These are phyloP conservation scores for Tolypocladium nubicola DNA, from an alignment of 2,329 filamentous ascomycete species.

Conservation along the genomic window DNA sequence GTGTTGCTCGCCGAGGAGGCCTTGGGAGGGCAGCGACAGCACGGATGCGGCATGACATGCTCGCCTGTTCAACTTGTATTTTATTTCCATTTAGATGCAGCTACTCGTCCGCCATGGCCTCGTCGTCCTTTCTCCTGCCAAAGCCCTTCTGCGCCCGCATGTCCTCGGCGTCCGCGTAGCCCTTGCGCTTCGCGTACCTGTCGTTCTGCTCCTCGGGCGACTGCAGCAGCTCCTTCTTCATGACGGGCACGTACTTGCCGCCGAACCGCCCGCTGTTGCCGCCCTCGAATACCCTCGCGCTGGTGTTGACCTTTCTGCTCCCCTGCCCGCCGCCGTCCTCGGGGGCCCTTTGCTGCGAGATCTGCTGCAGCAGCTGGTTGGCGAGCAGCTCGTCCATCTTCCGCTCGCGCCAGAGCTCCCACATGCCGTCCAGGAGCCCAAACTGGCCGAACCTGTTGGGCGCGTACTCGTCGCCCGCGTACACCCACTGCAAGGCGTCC, in stretches of 20 bases:
- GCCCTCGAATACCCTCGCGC: slow-evolving; percentile 39
- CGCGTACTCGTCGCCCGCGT: slow-evolving; percentile 56
- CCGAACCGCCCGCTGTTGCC: slow-evolving; percentile 37
- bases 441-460: slow-evolving; percentile 52
- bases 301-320: slow-evolving; percentile 17
- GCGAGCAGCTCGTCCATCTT: slow-evolving; percentile 89
- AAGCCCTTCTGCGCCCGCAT: slow-evolving; percentile 25
- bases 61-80: neutral
- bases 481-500: slow-evolving; percentile 67
- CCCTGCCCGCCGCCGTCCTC: slow-evolving; percentile 26
- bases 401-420: slow-evolving; percentile 70
- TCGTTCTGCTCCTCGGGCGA: slow-evolving; percentile 47
- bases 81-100: too few relatives aligned
- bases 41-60: neutral
- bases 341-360: slow-evolving; percentile 28
- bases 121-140: slow-evolving; percentile 18
- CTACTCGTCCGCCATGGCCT: slow-evolving; percentile 12
- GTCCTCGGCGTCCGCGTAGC: slow-evolving; percentile 42
- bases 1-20: neutral
- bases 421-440: slow-evolving; percentile 64
- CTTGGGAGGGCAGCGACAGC: neutral
- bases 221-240: slow-evolving; percentile 38
- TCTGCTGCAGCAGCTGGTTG: slow-evolving; percentile 57
- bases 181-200: slow-evolving; percentile 50
- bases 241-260: slow-evolving; percentile 45